Conservation (phyloP, 2,329 filamentous ascomycete species). For the Nemania sp. region DNA sequence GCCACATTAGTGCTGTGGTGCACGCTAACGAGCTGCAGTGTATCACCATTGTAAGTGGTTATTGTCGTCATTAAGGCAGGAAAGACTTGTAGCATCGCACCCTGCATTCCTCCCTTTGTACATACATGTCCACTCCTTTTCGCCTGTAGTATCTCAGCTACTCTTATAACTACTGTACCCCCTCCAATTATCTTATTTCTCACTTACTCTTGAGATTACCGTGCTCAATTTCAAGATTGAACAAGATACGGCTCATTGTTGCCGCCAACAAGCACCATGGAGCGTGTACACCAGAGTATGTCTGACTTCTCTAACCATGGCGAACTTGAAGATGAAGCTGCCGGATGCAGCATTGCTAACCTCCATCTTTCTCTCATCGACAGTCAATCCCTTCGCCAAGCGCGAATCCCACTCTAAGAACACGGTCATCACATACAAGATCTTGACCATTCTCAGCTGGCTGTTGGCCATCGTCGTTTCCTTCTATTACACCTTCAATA, state of each 20-base stretch:
- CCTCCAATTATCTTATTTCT: neutral
- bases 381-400: conserved; percentile 77
- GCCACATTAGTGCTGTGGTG: no score
- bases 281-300: conserved; percentile 38
- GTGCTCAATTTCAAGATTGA: neutral
- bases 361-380: neutral
- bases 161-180: neutral
- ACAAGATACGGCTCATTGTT: neutral
- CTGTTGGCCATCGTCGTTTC: conserved; percentile 70
- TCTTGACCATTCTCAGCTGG: conserved; percentile 75
- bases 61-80: conserved; percentile 16
- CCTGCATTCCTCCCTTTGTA: conserved; percentile 2
- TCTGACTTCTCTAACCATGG: neutral
- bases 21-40: no score
- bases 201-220: neutral
- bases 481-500: conserved; percentile 72
- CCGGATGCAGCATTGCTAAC: conserved; percentile 10
- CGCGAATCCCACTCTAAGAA: conserved; percentile 65
- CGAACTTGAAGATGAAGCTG: no score
- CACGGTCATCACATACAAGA: conserved; percentile 72
- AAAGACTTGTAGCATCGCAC: neutral
- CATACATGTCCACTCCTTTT: neutral
- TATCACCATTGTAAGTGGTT: conserved; percentile 7
- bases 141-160: neutral
- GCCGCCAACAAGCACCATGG: conserved; percentile 30